Conservation (phyloP, 805 yeast species). For the Scheffersomyces spartinae region DNA sequence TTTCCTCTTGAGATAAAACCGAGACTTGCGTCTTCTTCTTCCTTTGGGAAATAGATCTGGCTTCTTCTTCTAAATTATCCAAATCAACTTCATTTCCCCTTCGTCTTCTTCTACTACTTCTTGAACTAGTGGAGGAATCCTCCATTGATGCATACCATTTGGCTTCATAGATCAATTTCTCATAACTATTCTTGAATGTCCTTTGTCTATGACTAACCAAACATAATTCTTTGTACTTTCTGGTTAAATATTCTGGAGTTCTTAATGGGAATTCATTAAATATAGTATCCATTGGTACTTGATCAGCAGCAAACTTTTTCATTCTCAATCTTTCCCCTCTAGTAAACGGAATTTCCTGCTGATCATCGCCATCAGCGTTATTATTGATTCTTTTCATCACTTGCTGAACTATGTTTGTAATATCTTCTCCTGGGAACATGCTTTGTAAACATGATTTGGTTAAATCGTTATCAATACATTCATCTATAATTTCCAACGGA, state of each 20-base stretch:
- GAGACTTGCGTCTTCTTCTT: slow-evolving; percentile 3
- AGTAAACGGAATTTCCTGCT: too few relatives aligned
- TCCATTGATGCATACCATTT: slow-evolving; percentile 21
- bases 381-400: too few relatives aligned
- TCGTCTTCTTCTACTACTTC: slow-evolving; percentile 8
- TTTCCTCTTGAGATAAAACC: slow-evolving; percentile 9
- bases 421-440: slow-evolving; percentile 6
- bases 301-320: slow-evolving; percentile 7
- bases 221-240: slow-evolving; percentile 12
- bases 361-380: too few relatives aligned
- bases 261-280: slow-evolving; percentile 14
- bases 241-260: slow-evolving; percentile 9
- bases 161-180: slow-evolving; percentile 26
- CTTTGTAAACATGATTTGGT: slow-evolving; percentile 7
- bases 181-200: slow-evolving; percentile 16
- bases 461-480: slow-evolving; percentile 9
- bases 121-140: slow-evolving; percentile 1
- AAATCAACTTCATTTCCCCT: slow-evolving; percentile 7
- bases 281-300: slow-evolving; percentile 7
- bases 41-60: slow-evolving; percentile 2
- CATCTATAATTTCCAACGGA: neutral
- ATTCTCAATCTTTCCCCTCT: slow-evolving; percentile 13
- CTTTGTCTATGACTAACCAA: slow-evolving; percentile 15
- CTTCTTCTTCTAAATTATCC: slow-evolving; percentile 7
- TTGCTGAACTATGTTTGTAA: slow-evolving; percentile 1